A percentile compares a stretch with the other conserved stretches of the same genome.
These are phyloP conservation scores for Alternaria infectoria DNA, from an alignment of 2,329 filamentous ascomycete species.

Conservation along the genomic window DNA sequence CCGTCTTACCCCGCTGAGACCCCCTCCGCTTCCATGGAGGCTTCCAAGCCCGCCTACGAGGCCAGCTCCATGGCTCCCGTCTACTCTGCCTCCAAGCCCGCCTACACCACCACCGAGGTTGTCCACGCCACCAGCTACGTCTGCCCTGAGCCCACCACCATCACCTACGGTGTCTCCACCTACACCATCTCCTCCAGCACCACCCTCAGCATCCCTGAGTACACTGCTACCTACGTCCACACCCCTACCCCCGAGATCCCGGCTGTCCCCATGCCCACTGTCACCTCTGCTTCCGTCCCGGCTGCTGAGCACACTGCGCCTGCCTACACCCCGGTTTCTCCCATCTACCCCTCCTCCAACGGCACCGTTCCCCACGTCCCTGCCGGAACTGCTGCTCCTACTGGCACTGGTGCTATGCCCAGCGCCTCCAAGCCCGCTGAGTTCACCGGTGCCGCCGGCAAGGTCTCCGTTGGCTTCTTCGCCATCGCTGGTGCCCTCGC, in stretches of 20 bases:
- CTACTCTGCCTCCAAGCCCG: slow-evolving; percentile 8
- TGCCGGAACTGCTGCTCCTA: slow-evolving; percentile 26
- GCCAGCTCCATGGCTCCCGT: neutral
- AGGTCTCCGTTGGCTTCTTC: slow-evolving; percentile 59
- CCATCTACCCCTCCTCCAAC: slow-evolving; percentile 16
- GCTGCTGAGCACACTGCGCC: neutral
- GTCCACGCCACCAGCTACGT: slow-evolving; percentile 30
- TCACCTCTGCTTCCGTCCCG: neutral
- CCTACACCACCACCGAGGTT: slow-evolving; percentile 38
- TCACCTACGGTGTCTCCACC: slow-evolving; percentile 37
- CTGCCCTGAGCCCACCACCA: slow-evolving; percentile 34
- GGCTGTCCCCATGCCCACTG: neutral
- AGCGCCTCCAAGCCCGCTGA: slow-evolving; percentile 37
- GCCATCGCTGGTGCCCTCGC: slow-evolving; percentile 59
- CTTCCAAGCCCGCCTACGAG: neutral
- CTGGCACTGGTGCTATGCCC: slow-evolving; percentile 33
- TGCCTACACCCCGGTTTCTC: slow-evolving; percentile 16
- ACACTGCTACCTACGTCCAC: slow-evolving; percentile 29
- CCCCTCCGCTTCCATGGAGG: neutral
- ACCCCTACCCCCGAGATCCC: slow-evolving; percentile 14
- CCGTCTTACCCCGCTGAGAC: slow-evolving; percentile 1
- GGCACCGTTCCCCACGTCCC: slow-evolving; percentile 23
- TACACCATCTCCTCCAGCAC: slow-evolving; percentile 44
- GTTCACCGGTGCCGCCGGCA: slow-evolving; percentile 61
- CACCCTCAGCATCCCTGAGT: slow-evolving; percentile 33